A percentile compares a stretch with the other conserved stretches of the same genome.
These are phyloP conservation scores for Clavispora vitiphila DNA, from an alignment of 805 yeast species.

Conservation along the genomic window DNA sequence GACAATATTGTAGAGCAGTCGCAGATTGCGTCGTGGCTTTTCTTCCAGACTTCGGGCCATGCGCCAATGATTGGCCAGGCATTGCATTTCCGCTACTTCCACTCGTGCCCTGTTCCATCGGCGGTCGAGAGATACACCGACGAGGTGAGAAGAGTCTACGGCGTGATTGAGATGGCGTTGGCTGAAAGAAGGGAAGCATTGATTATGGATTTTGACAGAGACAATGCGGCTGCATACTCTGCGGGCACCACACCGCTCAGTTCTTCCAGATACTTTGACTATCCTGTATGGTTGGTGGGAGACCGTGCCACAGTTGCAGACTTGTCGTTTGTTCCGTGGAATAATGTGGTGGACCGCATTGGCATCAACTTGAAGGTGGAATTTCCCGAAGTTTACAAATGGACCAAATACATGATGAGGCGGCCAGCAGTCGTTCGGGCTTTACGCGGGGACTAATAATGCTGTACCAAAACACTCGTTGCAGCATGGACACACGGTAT, in stretches of 20 bases:
- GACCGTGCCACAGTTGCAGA: constrained; percentile 81
- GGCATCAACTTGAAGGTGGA: constrained; percentile 84
- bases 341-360: constrained; percentile 87
- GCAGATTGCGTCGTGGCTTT: constrained; percentile 83
- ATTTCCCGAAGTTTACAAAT: constrained; percentile 91
- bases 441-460: constrained; percentile 55
- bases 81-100: constrained; percentile 87
- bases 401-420: constrained; percentile 95
- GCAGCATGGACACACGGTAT: neutral
- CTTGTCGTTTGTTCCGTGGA: constrained; percentile 93
- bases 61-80: constrained; percentile 99
- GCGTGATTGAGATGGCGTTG: constrained; percentile 90
- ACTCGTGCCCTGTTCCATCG: constrained; percentile 75
- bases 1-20: constrained; percentile 73
- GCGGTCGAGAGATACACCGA: constrained; percentile 89
- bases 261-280: constrained; percentile 81
- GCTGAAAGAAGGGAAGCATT: constrained; percentile 89
- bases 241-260: constrained; percentile 85
- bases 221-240: constrained; percentile 80
- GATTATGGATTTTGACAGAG: constrained; percentile 82
- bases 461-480: neutral
- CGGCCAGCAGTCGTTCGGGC: constrained; percentile 90
- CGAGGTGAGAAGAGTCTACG: constrained; percentile 89
- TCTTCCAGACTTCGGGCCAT: constrained; percentile 94
- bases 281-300: constrained; percentile 94